Evolutionary conservation across 2,329 filamentous ascomycete genomes (phyloP), one percentile per base, ranked within the genome.

Genomic region (Phaeoacremonium minimum): DNA sequence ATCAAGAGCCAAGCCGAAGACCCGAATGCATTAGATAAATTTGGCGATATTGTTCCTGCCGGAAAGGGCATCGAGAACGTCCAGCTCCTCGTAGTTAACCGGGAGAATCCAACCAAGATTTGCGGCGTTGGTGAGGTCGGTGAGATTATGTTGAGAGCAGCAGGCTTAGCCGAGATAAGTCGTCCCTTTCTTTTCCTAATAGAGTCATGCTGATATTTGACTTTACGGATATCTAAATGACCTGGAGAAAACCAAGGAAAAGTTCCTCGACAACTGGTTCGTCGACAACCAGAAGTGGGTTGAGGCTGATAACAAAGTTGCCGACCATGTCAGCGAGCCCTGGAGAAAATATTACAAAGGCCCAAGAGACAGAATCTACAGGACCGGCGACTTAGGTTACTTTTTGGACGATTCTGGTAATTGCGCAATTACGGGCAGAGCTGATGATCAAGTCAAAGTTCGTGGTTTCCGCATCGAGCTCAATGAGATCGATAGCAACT

Each of bases 391-490:
- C 57, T 66, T 98, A 4, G 91, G 91, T 4, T 70, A 80, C 39
- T 90, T 86, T 53, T 77, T 79, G 35, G 69, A 73, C 3, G 72
- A 79, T 30, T 60, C 63, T 7, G 87, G 86, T 22, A 81, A 83
- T 46, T 83, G 88, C 9, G 84, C 85, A 52, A 86, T 81, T 53
- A 83, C 85, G 8, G 91, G 91, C 15, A 75, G 93, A 40, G 81
- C 80, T 16, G 91, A 97, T 53, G 77, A 84, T 47, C 91, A 97
- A 57, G 87, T 96, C 66, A 98, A 97, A 70, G 91, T 97, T 46
- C 84, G 93, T 42, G 91, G 91, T 2, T 97, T 96, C 72, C 77
- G 91, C 43, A 95, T 98, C 48, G 93, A 98, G 64, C 80, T 97
- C 31, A 85, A 84, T 45, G 93, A 97, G 48, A 96, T 97, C 47